These are phyloP conservation scores for Malus fusca DNA, from an alignment of 306 rosid species.

Conservation along the genomic window DNA sequence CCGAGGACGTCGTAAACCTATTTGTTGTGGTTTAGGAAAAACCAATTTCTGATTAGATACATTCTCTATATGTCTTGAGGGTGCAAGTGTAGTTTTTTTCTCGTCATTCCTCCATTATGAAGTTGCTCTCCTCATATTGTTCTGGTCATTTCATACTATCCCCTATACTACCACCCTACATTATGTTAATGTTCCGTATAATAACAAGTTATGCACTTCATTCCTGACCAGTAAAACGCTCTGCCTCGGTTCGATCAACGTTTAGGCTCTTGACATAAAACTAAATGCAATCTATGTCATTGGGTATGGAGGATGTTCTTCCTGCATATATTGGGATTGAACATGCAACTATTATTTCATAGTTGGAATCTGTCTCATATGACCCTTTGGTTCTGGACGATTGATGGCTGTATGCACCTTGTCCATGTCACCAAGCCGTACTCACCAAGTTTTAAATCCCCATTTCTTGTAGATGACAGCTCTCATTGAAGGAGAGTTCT, in stretches of 20 bases:
- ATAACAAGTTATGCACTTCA: not conserved
- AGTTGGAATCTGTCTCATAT: not conserved
- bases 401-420: not conserved
- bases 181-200: not conserved
- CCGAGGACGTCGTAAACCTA: not conserved
- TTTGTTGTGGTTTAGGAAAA: not conserved
- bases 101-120: not conserved
- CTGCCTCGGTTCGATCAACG: not conserved
- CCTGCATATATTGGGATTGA: not conserved
- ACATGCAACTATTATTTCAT: not conserved
- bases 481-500: not conserved
- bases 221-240: not conserved
- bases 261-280: not conserved
- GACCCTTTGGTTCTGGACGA: not conserved
- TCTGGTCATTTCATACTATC: not conserved
- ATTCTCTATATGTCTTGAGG: not conserved
- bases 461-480: not conserved
- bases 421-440: not conserved
- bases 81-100: not conserved
- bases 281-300: not conserved
- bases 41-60: not conserved
- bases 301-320: not conserved
- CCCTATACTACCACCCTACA: not conserved
- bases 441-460: not conserved
- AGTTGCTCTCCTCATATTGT: not conserved